These are phyloP conservation scores for Brassica carinata DNA, from an alignment of 345 rosid genomes.

Conservation along the genomic window DNA sequence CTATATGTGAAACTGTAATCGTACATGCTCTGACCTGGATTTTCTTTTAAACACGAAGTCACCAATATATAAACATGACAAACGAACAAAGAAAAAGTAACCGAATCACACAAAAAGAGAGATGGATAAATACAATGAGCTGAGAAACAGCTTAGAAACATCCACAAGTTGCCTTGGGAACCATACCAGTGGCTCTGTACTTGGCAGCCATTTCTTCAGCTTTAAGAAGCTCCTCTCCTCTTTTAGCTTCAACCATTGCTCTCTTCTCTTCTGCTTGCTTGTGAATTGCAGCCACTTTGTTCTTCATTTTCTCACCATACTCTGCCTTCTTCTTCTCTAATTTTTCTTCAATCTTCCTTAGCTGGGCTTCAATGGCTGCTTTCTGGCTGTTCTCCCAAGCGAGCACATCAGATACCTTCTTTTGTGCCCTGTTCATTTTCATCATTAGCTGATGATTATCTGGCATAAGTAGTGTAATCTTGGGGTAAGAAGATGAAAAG, in stretches of 20 bases:
- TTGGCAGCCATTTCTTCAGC: slow-evolving; percentile 92
- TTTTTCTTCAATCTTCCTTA: slow-evolving; percentile 77
- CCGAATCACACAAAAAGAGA: slow-evolving; percentile 11
- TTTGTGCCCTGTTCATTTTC: slow-evolving; percentile 69
- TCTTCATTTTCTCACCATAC: slow-evolving; percentile 81
- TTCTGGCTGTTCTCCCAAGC: slow-evolving; percentile 94
- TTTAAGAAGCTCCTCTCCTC: slow-evolving; percentile 77
- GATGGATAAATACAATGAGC: slow-evolving; percentile 23
- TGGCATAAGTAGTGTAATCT: too few species aligned
- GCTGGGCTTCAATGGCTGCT: slow-evolving; percentile 72
- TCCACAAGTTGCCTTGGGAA: slow-evolving; percentile 75
- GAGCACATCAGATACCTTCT: slow-evolving; percentile 59
- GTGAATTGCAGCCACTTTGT: slow-evolving; percentile 72
- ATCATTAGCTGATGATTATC: slow-evolving; percentile 4
- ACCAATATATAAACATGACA: slow-evolving; percentile 29
- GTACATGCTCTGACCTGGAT: too few species aligned
- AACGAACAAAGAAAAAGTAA: not conserved
- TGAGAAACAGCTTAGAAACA: slow-evolving; percentile 59
- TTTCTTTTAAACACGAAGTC: not conserved
- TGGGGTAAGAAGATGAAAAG: too few species aligned
- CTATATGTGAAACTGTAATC: too few species aligned
- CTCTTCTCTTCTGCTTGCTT: slow-evolving; percentile 84
- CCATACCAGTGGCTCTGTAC: slow-evolving; percentile 69
- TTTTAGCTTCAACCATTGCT: slow-evolving; percentile 77
- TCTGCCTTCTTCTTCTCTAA: slow-evolving; percentile 82